A percentile compares a stretch with the other conserved stretches of the same genome.
Conservation (phyloP, 345 rosid genomes). For the Angophora floribunda region DNA sequence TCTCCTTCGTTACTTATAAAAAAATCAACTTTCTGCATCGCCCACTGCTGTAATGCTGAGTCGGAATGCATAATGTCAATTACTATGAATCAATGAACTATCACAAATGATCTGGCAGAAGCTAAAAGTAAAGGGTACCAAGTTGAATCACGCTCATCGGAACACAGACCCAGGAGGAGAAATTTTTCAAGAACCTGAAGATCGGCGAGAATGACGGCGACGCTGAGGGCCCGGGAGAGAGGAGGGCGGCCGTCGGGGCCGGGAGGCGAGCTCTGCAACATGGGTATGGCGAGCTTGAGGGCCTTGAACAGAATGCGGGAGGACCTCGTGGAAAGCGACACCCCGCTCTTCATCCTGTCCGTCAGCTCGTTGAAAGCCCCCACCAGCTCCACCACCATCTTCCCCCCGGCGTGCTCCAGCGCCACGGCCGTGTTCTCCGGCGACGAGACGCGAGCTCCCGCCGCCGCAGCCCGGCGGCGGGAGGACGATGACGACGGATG, state of each 20-base stretch:
- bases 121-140: background rate
- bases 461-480: background rate
- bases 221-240: conserved; percentile 70
- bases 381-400: conserved; percentile 97
- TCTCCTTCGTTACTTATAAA: background rate
- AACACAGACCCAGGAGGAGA: background rate
- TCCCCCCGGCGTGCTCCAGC: conserved; percentile 71
- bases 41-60: background rate
- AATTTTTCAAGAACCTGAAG: conserved; percentile 47
- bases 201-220: conserved; percentile 74
- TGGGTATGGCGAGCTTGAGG: conserved; percentile 80
- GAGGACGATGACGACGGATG: background rate
- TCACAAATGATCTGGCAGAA: background rate
- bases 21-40: background rate
- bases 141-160: background rate
- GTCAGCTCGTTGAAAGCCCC: conserved; percentile 87
- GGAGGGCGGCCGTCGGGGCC: conserved; percentile 67
- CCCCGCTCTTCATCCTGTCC: conserved; percentile 61
- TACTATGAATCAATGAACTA: background rate
- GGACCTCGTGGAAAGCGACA: conserved; percentile 55
- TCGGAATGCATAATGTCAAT: background rate
- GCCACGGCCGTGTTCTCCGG: conserved; percentile 5
- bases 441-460: background rate
- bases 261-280: conserved; percentile 52
- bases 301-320: conserved; percentile 71